Base-by-base conservation (phyloP, 495 filamentous ascomycete species). In the Venustampulla echinocandica region DNA sequence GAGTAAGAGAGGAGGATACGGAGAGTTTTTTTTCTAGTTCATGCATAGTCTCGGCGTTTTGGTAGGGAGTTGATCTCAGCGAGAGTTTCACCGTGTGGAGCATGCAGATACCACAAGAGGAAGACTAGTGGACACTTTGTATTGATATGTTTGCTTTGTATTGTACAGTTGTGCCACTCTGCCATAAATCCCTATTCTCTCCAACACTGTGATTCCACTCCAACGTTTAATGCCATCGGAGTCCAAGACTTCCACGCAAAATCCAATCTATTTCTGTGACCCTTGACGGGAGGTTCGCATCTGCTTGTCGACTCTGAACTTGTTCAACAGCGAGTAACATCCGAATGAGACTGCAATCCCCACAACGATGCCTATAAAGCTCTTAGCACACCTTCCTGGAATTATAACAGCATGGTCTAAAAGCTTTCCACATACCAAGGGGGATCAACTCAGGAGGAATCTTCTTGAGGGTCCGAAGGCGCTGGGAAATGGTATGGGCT, bases 401-500 rank as follows among this genome's bases (percentile, higher is more conserved):
- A 13, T 28, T 25, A 43, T 30, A 18, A 34, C 15, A 30, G 25
- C 10, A 32, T 18, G n/a, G n/a, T n/a, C n/a, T n/a, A n/a, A n/a
- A n/a, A n/a, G n/a, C n/a, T 23, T 22, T 57, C 40, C 46, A 72
- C 80, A 64, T 82, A 95, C 90, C 87, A 54, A 99, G 79, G 57
- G 92, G 92, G 59, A 90, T 79, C 79, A 99, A 75, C 75, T 99
- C 92, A 40, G 90, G 80, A 49, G 92, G 92, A 61, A 95, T 80
- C 71, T 78, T 79, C 77, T 84, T 87, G 49, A 96, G 69, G 52
- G 74, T 77, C 58, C 92, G 82, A 50, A 99, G 73, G 57, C 93
- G 84, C 72, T 99, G 92, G 37, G 92, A 96, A 69, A 99, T 82
- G 48, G 92, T 97, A 73, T 97, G 92, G 62, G 87, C 92, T 98